Conservation (phyloP, 441 rosid species). For the Euphorbia schlechtendalii region DNA sequence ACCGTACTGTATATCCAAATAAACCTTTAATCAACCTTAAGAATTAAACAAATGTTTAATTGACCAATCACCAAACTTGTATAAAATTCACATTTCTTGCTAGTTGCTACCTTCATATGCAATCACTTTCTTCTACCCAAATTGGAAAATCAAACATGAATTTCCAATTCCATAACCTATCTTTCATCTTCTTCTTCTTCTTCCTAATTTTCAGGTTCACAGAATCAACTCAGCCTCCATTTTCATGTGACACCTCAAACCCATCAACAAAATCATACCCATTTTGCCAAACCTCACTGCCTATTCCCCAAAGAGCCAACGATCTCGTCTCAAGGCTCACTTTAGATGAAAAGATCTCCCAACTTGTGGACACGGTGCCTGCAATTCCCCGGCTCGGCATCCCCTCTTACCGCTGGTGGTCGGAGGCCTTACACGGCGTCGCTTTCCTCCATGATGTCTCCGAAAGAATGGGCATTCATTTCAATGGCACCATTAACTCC, state of each 20-base stretch:
- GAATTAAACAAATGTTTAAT: too few relatives aligned
- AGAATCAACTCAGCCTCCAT: slow-evolving; percentile 41
- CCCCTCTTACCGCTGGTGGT: slow-evolving; percentile 79
- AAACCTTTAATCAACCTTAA: too few relatives aligned
- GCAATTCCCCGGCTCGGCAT: slow-evolving; percentile 63
- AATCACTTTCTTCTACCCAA: not conserved
- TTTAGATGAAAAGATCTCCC: slow-evolving; percentile 63
- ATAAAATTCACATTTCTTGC: not conserved
- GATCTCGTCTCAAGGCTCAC: slow-evolving; percentile 64
- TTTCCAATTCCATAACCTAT: slow-evolving; percentile 8
- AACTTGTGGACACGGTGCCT: slow-evolving; percentile 54
- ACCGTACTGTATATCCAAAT: too few relatives aligned
- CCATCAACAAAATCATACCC: slow-evolving; percentile 37
- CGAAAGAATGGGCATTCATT: slow-evolving; percentile 45
- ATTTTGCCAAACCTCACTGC: slow-evolving; percentile 48
- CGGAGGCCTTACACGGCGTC: slow-evolving; percentile 77
- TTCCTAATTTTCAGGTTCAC: slow-evolving; percentile 17
- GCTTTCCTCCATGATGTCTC: slow-evolving; percentile 35
- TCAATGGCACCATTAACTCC: slow-evolving; percentile 44
- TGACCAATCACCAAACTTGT: not conserved
- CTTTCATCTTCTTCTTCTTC: slow-evolving; percentile 13
- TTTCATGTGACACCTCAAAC: slow-evolving; percentile 45
- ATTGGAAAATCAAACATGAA: slow-evolving; percentile 20
- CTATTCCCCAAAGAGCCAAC: slow-evolving; percentile 39
- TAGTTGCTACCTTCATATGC: not conserved